Base-by-base conservation (phyloP, 345 rosid species). In the Rubroshorea leprosula region DNA sequence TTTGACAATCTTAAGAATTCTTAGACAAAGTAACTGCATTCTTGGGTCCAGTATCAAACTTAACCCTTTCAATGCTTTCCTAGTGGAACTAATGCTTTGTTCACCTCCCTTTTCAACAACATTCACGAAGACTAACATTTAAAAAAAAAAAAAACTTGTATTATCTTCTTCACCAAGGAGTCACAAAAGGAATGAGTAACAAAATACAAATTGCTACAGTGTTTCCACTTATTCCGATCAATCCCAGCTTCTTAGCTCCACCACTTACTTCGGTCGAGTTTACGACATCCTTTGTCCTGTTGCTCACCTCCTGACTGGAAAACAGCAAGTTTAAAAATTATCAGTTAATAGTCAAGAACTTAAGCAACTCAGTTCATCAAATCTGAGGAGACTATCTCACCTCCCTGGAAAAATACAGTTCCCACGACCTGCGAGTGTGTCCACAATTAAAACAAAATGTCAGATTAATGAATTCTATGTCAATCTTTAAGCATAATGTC, bases 331-430 rank as follows among this genome's bases (percentile, higher is more conserved):
- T 35, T 21, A 55, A 23, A 35, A 15, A 5, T 9, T 46, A n/a
- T n/a, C 1, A 9, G 27, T 57, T 57, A 54, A 39, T 27, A 27
- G 7, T 35, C 41, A 35, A 35, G 11, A 35, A 35, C 41, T 35
- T 35, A 1, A 35, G 12, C 12, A 35, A 1, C 41, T 44, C 2
- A n/a, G 14, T 10, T 10, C 1, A 44, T 44, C 16, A 7, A 44
- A 44, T 2, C n/a, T n/a, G 17, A 44, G 47, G 14, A 44, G 6
- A n/a, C 14, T 14, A 1, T n/a, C 78, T 70, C 73, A 92, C 98
- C 98, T 92, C 77, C 98, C 98, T 6, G 90, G 93, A 79, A 89
- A 92, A 68, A 77, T 72, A 81, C 98, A 92, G 78, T 77, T 81
- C 60, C 89, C 97, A 66, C 83, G 97, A 77, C 96, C 98, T 91